These are phyloP conservation scores for Parastagonospora nodorum DNA, from an alignment of 2,329 filamentous ascomycete genomes.

Conservation along the genomic window DNA sequence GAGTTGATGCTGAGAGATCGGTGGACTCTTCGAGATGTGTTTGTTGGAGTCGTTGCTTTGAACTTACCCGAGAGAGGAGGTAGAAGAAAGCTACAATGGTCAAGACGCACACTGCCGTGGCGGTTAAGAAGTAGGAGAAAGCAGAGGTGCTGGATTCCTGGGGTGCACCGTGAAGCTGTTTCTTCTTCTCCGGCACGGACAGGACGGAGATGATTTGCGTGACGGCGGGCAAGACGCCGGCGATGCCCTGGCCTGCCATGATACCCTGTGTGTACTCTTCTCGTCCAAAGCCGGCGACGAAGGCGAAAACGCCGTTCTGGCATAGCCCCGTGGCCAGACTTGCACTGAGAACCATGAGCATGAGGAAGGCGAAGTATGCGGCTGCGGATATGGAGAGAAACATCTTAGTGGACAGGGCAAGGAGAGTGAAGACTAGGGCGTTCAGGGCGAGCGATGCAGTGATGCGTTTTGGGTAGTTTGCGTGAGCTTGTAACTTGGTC, in stretches of 20 bases:
- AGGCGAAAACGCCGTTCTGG: constrained; percentile 94
- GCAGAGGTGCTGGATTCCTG: constrained; percentile 68
- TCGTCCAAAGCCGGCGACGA: constrained; percentile 81
- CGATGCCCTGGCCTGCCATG: constrained; percentile 92
- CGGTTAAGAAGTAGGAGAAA: constrained; percentile 89
- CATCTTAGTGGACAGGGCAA: constrained; percentile 78
- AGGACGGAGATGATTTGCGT: constrained; percentile 87
- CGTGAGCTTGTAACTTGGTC: constrained; percentile 77
- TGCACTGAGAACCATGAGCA: constrained; percentile 79
- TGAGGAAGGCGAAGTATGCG: constrained; percentile 78
- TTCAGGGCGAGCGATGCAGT: constrained; percentile 77
- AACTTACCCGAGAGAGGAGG: constrained; percentile 63
- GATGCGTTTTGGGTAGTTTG: constrained; percentile 89
- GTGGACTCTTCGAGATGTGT: constrained; percentile 17
- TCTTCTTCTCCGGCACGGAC: constrained; percentile 58
- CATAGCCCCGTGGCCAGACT: constrained; percentile 82
- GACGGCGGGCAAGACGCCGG: constrained; percentile 85
- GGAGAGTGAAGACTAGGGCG: constrained; percentile 73
- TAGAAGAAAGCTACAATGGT: constrained; percentile 77
- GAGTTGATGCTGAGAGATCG: constrained; percentile 21
- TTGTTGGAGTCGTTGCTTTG: constrained; percentile 30
- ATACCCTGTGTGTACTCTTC: constrained; percentile 93
- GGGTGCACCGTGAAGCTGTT: constrained; percentile 37
- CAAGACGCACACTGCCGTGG: constrained; percentile 72
- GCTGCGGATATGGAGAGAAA: constrained; percentile 66